Conservation (phyloP, 192 early-diverging fungal genomes). For the Entomortierella beljakovae region DNA sequence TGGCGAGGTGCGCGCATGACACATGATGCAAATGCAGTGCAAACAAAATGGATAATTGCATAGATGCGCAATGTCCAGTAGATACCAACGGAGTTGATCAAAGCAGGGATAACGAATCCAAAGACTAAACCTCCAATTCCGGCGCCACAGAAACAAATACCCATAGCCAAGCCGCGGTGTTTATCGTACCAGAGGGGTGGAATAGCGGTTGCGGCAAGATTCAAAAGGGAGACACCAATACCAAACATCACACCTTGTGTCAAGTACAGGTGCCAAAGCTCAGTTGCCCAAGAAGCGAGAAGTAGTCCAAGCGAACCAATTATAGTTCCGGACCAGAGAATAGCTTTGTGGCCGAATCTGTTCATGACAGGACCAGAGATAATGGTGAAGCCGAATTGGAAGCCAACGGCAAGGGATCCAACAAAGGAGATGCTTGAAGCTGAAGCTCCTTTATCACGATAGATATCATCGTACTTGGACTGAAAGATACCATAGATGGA, state of each 20-base stretch:
- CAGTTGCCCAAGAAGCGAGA: constrained; percentile 39
- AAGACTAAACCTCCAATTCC: constrained; percentile 16
- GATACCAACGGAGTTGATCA: background rate
- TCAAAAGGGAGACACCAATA: background rate
- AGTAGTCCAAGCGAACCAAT: constrained; percentile 31
- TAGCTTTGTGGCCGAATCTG: constrained; percentile 35
- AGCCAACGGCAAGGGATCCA: constrained; percentile 36
- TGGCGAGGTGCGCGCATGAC: constrained; percentile 40
- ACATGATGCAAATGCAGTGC: constrained; percentile 45
- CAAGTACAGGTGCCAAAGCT: constrained; percentile 29
- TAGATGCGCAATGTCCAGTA: background rate
- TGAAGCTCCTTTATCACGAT: constrained; percentile 19
- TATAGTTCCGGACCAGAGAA: constrained; percentile 34
- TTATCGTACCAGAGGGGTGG: constrained; percentile 2
- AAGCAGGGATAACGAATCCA: background rate
- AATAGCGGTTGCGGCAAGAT: background rate
- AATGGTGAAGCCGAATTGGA: constrained; percentile 52
- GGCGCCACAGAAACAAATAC: constrained; percentile 10
- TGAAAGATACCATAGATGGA: constrained; percentile 52
- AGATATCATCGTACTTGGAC: constrained; percentile 37
- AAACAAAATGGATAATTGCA: background rate
- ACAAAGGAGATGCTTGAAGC: constrained; percentile 35
- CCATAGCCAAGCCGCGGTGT: constrained; percentile 13
- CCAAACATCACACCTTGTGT: constrained; percentile 19
- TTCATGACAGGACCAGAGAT: constrained; percentile 45